Evolutionary conservation across 169 alveolate genomes (phyloP), one percentile per base, ranked within the genome.

Genomic region (Plasmodium billcollinsi): DNA sequence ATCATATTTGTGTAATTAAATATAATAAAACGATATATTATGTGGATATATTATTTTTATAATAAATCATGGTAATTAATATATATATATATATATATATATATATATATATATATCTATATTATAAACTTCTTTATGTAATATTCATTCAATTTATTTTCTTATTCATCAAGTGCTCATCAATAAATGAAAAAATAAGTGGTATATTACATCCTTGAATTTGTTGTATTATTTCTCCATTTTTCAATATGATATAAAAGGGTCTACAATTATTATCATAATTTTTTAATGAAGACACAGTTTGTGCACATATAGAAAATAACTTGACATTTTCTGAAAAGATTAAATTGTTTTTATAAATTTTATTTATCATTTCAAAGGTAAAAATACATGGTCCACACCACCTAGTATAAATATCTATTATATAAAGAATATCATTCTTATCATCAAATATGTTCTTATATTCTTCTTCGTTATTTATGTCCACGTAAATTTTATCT

Each of bases 321-420:
- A 86, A 62, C 63, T 62, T 86, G 58, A 86, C 92, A 54, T 61
- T 54, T 39, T 86, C 88, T 2, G 76, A 71, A 63, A 86, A 86
- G 56, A 66, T 7, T 59, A 21, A 72, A 72, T 86, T 71, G 26
- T 56, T 54, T 45, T 86, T 86, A 74, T 86, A 86, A 43, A 86
- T 86, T 49, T 70, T 86, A 33, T 86, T 86, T 45, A 86, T 72
- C 50, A 86, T 86, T 86, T 86, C 92, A 61, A 86, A 86, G 12
- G 88, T 86, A 47, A 86, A 62, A 63, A 86, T 33, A 49, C 92
- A 86, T 58, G 92, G 88, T 12, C 92, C 92, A 54, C 92, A 86
- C 92, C 92, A 86, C 39, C 73, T 33, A 1, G 92, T 86, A 50
- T 86, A 86, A 43, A 86, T 72, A 45, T 86, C 92, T 49, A 86